These are phyloP conservation scores for Picea abies DNA, from an alignment of 83 land plant genomes.

Conservation along the genomic window DNA sequence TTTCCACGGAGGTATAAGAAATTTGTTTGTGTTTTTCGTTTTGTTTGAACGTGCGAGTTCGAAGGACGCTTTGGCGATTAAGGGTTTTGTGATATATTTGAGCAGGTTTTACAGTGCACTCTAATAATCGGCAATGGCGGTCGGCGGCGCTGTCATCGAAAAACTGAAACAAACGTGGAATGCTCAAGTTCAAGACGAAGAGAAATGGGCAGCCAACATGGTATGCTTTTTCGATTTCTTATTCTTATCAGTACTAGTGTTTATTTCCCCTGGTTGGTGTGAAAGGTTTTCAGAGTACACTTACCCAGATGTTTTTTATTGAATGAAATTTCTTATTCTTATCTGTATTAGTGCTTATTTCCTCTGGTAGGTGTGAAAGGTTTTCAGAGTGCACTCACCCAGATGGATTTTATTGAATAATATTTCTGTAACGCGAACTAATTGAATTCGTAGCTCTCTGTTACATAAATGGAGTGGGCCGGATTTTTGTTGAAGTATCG, in stretches of 20 bases:
- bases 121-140: neutral
- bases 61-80: too few species aligned
- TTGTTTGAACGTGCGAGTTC: too few species aligned
- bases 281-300: neutral
- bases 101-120: too few species aligned
- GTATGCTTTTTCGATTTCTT: neutral
- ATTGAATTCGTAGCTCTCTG: too few species aligned
- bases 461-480: too few species aligned
- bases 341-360: neutral
- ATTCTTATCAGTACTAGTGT: neutral
- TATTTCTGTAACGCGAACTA: neutral
- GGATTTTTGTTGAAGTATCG: too few species aligned
- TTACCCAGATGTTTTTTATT: too few species aligned
- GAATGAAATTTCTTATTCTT: neutral
- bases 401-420: too few species aligned
- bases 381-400: too few species aligned
- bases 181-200: constrained; percentile 35
- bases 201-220: constrained; percentile 42
- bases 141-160: constrained; percentile 16
- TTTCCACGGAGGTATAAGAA: too few species aligned
- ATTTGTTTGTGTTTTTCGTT: too few species aligned
- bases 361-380: neutral
- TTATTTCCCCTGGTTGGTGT: neutral
- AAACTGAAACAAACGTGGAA: constrained; percentile 32
- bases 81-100: too few species aligned